Conservation (phyloP, 1,139 yeast genomes). For the Yamadazyma triangularis region DNA sequence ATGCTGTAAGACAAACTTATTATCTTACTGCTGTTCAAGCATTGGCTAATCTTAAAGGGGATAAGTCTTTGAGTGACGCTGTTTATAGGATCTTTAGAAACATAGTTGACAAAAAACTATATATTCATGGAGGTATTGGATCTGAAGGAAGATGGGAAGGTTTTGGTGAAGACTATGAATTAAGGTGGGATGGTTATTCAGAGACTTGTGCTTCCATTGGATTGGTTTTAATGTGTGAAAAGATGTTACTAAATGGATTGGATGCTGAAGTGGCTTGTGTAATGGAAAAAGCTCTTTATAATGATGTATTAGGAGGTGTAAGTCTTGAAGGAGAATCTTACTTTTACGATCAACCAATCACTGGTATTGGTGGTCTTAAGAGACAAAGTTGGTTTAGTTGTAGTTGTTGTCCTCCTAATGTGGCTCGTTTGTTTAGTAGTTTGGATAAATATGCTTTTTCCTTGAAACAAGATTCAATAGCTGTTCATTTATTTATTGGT, state of each 20-base stretch:
- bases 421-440: conserved; percentile 14
- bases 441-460: conserved; percentile 12
- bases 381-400: conserved; percentile 17
- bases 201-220: conserved; percentile 21
- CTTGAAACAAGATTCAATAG: conserved; percentile 4
- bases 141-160: conserved; percentile 18
- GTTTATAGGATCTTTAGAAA: conserved; percentile 14
- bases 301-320: conserved; percentile 16
- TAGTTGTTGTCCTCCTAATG: conserved; percentile 22
- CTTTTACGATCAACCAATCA: conserved; percentile 14
- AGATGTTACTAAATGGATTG: conserved; percentile 10
- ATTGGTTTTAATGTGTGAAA: conserved; percentile 11
- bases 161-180: conserved; percentile 16
- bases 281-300: conserved; percentile 16
- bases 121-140: conserved; percentile 20
- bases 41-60: conserved; percentile 11
- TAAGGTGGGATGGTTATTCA: conserved; percentile 17
- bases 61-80: conserved; percentile 9
- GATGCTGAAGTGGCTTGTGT: conserved; percentile 11
- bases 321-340: conserved; percentile 14
- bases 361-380: conserved; percentile 9
- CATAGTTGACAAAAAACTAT: conserved; percentile 16
- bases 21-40: conserved; percentile 15
- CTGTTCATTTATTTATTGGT: conserved; percentile 14
- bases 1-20: conserved; percentile 14